Base-by-base conservation (phyloP, 768 basidiomycete species). In the Russula brevipes region DNA sequence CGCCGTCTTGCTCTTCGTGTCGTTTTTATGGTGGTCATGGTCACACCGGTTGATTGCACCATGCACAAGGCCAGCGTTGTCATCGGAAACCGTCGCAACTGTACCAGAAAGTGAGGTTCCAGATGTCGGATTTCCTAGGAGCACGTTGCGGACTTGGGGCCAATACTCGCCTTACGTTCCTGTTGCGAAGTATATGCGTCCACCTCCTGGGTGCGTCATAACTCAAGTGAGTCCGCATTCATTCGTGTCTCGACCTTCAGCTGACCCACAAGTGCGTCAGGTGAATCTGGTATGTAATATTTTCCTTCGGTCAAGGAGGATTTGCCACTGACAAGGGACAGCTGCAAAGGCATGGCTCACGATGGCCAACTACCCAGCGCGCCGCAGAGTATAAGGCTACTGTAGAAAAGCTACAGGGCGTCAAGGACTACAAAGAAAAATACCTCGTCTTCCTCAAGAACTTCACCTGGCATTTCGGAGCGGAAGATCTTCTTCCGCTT, bases 301-400 rank as follows among this genome's bases (percentile, higher is more conserved):
- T 35, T 24, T 24, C 24, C 62, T 1, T 47, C 46, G 2, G 24
- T 24, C 36, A 3, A 42, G 30, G 33, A 50, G 39, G 39, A 8
- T 49, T 30, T 35, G 24, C 24, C 14, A 44, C 47, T 60, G 31
- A 50, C 39, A 24, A 47, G 10, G 36, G 39, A 16, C 36, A 92
- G 90, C 76, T 94, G 9, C 87, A 92, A 73, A 79, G 91, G 11
- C 91, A 94, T 69, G 91, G 90, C 3, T 83, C 89, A 1, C 83
- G 91, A 38, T 92, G 79, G 68, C 91, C 91, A 0, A 92, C 90
- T 0, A 66, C 70, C 0, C 77, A 78, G 2, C 79, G 82, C 10
- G 71, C 78, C 1, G 66, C 69, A 10, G 59, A 65, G 36, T 88
- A 88, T 9, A 65, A 72, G 16, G 64, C 70, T 4, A 79, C 86